Conservation (phyloP, 2,329 filamentous ascomycete genomes). For the Arthrobotrys pseudoclavata region DNA sequence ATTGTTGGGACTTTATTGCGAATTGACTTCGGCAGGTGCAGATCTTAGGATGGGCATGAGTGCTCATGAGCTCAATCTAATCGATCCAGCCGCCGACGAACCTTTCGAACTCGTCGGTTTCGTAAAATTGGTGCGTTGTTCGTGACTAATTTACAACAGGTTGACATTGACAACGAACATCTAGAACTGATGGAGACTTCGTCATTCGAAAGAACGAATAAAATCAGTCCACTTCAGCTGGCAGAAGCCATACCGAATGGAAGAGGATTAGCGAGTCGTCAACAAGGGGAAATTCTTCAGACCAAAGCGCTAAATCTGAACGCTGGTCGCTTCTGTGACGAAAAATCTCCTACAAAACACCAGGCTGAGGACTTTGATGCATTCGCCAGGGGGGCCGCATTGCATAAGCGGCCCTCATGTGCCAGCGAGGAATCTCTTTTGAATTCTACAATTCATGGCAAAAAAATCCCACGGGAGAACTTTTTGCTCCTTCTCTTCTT, state of each 20-base stretch:
- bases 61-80: background rate
- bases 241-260: background rate
- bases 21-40: background rate
- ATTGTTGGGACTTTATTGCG: constrained; percentile 5
- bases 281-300: background rate
- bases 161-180: background rate
- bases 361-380: constrained; percentile 1
- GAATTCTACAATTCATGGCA: constrained; percentile 23
- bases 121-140: constrained; percentile 11
- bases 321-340: background rate
- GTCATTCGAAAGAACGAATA: constrained; percentile 3
- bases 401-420: constrained; percentile 36
- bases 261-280: background rate
- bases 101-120: constrained; percentile 9
- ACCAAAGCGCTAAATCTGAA: constrained; percentile 14
- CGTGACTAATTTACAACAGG: constrained; percentile 14
- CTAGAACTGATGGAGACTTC: constrained; percentile 7
- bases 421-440: constrained; percentile 25
- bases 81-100: background rate
- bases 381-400: constrained; percentile 31
- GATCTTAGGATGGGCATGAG: background rate
- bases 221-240: constrained; percentile 13
- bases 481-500: background rate
- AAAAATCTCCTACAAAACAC: constrained; percentile 5
- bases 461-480: constrained; percentile 16